Evolutionary conservation across 805 yeast species (phyloP).

Genomic region (Starmerella asiatica): DNA sequence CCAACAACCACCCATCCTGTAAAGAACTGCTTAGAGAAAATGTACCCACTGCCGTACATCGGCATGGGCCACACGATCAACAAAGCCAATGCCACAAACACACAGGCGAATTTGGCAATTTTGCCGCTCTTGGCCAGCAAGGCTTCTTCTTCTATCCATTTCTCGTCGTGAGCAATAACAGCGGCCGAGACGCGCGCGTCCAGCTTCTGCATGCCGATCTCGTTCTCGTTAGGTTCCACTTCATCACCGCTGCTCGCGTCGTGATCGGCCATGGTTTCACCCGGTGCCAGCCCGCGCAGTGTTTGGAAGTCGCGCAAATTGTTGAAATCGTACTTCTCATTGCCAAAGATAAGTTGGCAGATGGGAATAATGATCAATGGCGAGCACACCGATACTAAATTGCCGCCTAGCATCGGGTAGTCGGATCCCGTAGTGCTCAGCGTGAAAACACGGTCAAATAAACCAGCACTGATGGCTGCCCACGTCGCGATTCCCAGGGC

Average conservation of each 20-base stretch:
- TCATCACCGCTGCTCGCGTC: slow-evolving; percentile 3
- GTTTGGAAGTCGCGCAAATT: slow-evolving; percentile 42
- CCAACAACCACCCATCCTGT: slow-evolving; percentile 83
- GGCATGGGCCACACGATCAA: slow-evolving; percentile 88
- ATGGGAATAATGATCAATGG: slow-evolving; percentile 57
- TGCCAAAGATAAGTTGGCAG: slow-evolving; percentile 48
- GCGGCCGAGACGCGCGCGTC: slow-evolving; percentile 9
- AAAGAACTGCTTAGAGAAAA: slow-evolving; percentile 63
- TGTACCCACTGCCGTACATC: slow-evolving; percentile 69
- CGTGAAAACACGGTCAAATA: slow-evolving; percentile 39
- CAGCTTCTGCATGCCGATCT: neutral
- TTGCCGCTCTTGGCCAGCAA: slow-evolving; percentile 45
- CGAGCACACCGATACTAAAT: slow-evolving; percentile 64
- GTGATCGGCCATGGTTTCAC: slow-evolving; percentile 12
- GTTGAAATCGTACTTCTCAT: slow-evolving; percentile 65
- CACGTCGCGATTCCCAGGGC: slow-evolving; percentile 59
- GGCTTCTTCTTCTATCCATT: slow-evolving; percentile 35
- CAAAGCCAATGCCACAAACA: slow-evolving; percentile 46
- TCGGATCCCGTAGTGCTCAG: slow-evolving; percentile 51
- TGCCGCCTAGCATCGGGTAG: slow-evolving; percentile 81
- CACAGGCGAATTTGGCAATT: slow-evolving; percentile 47
- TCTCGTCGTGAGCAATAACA: slow-evolving; percentile 8
- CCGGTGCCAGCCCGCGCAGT: slow-evolving; percentile 30
- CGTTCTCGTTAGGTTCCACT: slow-evolving; percentile 6
- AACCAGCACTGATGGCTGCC: slow-evolving; percentile 32